A percentile compares a stretch with the other conserved stretches of the same genome.
Evolutionary conservation across 1,139 yeast species (phyloP).

Genomic region (Lodderomyces orthopsilosis): DNA sequence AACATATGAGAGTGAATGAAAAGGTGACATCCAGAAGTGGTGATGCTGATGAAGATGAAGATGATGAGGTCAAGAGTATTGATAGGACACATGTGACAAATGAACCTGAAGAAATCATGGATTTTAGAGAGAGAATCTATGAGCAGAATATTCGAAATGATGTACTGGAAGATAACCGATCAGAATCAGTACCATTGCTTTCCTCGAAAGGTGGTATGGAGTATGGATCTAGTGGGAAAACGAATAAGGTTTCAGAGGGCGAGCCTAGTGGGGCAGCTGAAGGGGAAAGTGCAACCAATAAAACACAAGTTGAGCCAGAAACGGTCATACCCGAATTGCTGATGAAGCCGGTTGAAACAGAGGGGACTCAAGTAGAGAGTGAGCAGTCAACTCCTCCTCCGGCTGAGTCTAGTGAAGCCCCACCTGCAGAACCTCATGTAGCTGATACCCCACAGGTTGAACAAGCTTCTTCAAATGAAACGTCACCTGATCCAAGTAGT

Average conservation of each 20-base stretch:
- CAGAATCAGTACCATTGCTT: constrained; percentile 1
- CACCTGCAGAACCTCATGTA: too few species aligned
- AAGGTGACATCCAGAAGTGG: constrained; percentile 1
- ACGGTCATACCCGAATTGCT: too few species aligned
- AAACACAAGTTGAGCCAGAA: too few species aligned
- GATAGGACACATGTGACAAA: constrained; percentile 26
- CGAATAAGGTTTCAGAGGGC: too few species aligned
- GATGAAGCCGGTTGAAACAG: too few species aligned
- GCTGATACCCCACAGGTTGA: too few species aligned
- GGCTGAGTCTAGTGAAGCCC: too few species aligned
- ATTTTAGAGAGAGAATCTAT: constrained; percentile 35
- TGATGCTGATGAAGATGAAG: constrained; percentile 14
- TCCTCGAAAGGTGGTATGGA: constrained; percentile 2
- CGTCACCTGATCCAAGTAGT: constrained; percentile 6
- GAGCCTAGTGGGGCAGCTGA: constrained; percentile 7
- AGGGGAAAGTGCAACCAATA: neutral
- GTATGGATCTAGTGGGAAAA: neutral
- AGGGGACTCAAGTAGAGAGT: too few species aligned
- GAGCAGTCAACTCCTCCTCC: too few species aligned
- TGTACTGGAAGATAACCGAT: neutral
- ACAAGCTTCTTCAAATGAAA: too few species aligned
- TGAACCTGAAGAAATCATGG: constrained; percentile 42
- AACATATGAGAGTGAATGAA: constrained; percentile 16
- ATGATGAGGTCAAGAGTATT: constrained; percentile 16
- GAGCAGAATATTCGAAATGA: constrained; percentile 25